Base-by-base conservation (phyloP, 768 basidiomycete genomes). In the Thelephora ganbajun region DNA sequence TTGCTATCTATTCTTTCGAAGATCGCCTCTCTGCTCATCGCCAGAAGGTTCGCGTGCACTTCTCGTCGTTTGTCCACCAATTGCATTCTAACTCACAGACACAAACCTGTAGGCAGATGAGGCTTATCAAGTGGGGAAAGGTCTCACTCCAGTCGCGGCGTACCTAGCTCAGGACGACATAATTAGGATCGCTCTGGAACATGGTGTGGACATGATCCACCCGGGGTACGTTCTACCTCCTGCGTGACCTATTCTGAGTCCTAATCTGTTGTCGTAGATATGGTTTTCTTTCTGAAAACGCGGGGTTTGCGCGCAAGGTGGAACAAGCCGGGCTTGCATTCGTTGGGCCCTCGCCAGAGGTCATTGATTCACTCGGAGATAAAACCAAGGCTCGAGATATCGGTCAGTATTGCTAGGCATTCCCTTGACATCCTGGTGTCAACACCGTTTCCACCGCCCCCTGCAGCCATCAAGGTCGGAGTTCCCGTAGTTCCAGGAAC, bases 151-250 rank as follows among this genome's bases (percentile, higher is more conserved):
- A 30, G 96, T 99, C 35, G 96, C 73, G 14, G 96, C 96, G 9
- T 99, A 99, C 65, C 84, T 99, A 53, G 83, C 93, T 2, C 93
- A 97, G 63, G 91, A 98, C 57, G 92, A 96, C 59, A 98, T 99
- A 65, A 92, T 99, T 66, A 71, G 80, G 53, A 83, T 92, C 54
- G 90, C 92, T n/a, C 74, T 98, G 39, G 93, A 98, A 65, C 92
- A 98, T 64, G 93, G 90, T 20, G 96, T 99, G 20, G 94, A 97
- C 63, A 98, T 99, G 96, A 98, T 99, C 61, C 96, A 98, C 66
- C 96, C 92, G 11, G 92, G 93, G 89, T 91, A 56, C 59, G 72
- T 64, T 45, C 37, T 19, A 33, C 47, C 16, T 44, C 45, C 49
- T 34, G 14, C 42, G 14, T 18, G 20, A 45, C 20, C 35, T 4